phyloP scores from a whole-genome alignment of 1,284 basidiomycete genomes.

The Mycena sp. region DNA sequence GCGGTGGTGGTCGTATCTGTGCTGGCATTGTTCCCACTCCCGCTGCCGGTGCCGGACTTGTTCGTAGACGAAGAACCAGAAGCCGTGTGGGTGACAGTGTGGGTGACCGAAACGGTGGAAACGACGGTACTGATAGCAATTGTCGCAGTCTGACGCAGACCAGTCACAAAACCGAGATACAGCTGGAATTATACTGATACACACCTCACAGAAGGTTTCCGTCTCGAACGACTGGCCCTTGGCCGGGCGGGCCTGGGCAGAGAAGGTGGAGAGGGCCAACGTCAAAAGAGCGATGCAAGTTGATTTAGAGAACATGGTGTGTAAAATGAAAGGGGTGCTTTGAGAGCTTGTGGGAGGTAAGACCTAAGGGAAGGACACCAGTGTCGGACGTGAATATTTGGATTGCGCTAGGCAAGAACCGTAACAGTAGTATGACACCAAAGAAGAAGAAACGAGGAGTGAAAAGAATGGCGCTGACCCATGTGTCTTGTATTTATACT shows the following conservation, averaged over 20 bases:
- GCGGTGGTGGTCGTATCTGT: constrained; percentile 4
- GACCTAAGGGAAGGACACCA: constrained; percentile 22
- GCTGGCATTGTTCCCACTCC: background rate
- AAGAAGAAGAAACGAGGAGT: background rate
- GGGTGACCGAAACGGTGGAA: constrained; percentile 9
- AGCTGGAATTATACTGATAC: background rate
- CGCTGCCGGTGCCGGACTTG: background rate
- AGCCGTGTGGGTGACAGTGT: constrained; percentile 2
- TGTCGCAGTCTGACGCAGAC: constrained; percentile 11
- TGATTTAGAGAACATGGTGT: constrained; percentile 25
- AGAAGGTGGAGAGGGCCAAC: constrained; percentile 17
- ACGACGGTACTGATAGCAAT: constrained; percentile 18
- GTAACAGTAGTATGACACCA: constrained; percentile 3
- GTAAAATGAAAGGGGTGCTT: constrained; percentile 19
- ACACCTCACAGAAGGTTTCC: constrained; percentile 23
- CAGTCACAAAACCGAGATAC: background rate
- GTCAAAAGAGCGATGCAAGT: constrained; percentile 24
- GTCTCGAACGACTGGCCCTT: constrained; percentile 11
- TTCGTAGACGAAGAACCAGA: background rate
- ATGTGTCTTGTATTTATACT: no score
- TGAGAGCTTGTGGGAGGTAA: constrained; percentile 23
- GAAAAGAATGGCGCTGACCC: no score
- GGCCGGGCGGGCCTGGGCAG: constrained; percentile 8
- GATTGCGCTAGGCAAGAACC: constrained; percentile 22
- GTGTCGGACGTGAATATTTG: constrained; percentile 16